Percentiles rank a stretch among this genome's conserved stretches.
Evolutionary conservation across 495 filamentous ascomycete species (phyloP).

Genomic region (Talaromyces stipitatus): DNA sequence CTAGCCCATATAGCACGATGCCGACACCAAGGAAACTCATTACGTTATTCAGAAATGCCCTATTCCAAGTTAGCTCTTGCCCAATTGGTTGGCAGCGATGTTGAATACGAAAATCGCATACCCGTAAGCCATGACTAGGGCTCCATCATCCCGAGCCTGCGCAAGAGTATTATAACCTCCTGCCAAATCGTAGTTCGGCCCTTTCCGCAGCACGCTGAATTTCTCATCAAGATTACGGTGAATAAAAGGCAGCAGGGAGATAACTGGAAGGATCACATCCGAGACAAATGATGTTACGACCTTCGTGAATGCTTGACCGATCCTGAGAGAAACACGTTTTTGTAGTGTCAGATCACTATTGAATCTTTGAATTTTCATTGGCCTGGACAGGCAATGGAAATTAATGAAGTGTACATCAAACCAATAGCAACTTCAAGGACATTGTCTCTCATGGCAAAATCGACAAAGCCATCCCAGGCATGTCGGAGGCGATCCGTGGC

Average conservation of each 20-base stretch:
- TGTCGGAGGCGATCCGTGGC: slow-evolving; percentile 27
- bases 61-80: slow-evolving; percentile 14
- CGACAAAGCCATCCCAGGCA: slow-evolving; percentile 54
- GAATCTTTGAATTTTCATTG: not conserved
- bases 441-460: slow-evolving; percentile 67
- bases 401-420: slow-evolving; percentile 48
- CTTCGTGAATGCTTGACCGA: slow-evolving; percentile 65
- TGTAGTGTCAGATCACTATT: not conserved
- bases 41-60: slow-evolving; percentile 57
- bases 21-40: slow-evolving; percentile 62
- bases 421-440: slow-evolving; percentile 70
- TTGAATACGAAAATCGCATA: slow-evolving; percentile 18
- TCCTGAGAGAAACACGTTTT: slow-evolving; percentile 25
- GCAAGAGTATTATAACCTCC: slow-evolving; percentile 61
- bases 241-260: slow-evolving; percentile 61
- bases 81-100: no score
- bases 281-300: slow-evolving; percentile 66
- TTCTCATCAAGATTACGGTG: slow-evolving; percentile 69
- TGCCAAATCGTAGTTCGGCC: slow-evolving; percentile 37
- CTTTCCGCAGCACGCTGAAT: slow-evolving; percentile 56
- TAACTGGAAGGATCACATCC: slow-evolving; percentile 60
- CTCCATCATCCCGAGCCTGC: slow-evolving; percentile 62
- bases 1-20: slow-evolving; percentile 55
- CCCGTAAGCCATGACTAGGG: slow-evolving; percentile 66
- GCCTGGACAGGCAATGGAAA: not conserved